A percentile compares a stretch with the other conserved stretches of the same genome.
These are phyloP conservation scores for Fusarium pseudonygamai DNA, from an alignment of 2,329 filamentous ascomycete species.

Conservation along the genomic window DNA sequence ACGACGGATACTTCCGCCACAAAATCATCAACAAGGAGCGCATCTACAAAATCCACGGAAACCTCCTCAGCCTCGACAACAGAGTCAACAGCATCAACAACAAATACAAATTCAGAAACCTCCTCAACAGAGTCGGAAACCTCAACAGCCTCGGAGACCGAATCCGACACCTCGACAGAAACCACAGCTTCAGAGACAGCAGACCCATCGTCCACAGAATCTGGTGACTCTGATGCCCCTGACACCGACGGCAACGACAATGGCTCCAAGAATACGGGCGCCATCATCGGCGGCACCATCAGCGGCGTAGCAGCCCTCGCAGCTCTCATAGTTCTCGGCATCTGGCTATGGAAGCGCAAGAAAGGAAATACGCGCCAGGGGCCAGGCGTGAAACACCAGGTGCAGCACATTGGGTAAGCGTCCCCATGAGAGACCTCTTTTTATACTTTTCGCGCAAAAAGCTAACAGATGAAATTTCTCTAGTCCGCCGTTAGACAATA, in stretches of 20 bases:
- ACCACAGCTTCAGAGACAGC: slow-evolving; percentile 33
- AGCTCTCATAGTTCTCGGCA: slow-evolving; percentile 52
- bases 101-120: not conserved
- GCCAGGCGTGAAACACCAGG: slow-evolving; percentile 51
- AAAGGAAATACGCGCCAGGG: slow-evolving; percentile 54
- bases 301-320: slow-evolving; percentile 60
- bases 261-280: slow-evolving; percentile 53
- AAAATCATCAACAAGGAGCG: slow-evolving; percentile 7
- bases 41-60: slow-evolving; percentile 16
- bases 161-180: slow-evolving; percentile 19
- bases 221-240: slow-evolving; percentile 40
- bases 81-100: slow-evolving; percentile 3
- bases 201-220: slow-evolving; percentile 29
- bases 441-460: not conserved
- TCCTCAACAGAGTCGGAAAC: slow-evolving; percentile 23
- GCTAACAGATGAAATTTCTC: slow-evolving; percentile 30
- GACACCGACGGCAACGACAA: slow-evolving; percentile 40
- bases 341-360: slow-evolving; percentile 57
- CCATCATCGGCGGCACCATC: slow-evolving; percentile 64
- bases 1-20: slow-evolving; percentile 14
- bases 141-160: slow-evolving; percentile 17
- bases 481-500: slow-evolving; percentile 43
- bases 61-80: slow-evolving; percentile 9
- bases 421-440: not conserved
- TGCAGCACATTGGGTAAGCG: slow-evolving; percentile 55